Evolutionary conservation across 768 basidiomycete genomes (phyloP).

Genomic region (Suillus sp.): DNA sequence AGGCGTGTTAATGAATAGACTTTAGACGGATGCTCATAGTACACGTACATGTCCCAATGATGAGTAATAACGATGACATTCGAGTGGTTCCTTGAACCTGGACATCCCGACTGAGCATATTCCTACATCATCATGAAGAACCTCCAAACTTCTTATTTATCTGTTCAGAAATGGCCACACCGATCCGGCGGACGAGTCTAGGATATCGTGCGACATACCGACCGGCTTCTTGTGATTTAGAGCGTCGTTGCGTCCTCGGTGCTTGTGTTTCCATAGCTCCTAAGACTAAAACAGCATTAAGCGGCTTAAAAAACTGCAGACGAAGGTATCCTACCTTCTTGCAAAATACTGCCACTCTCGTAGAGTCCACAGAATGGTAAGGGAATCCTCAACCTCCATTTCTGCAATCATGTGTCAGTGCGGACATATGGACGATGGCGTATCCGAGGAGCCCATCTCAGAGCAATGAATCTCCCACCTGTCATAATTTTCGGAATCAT

Average conservation of each 20-base stretch:
- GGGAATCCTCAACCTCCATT: constrained; percentile 25
- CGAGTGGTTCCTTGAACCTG: not conserved
- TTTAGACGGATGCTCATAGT: not conserved
- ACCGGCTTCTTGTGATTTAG: constrained; percentile 8
- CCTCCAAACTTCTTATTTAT: constrained; percentile 40
- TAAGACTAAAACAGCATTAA: not conserved
- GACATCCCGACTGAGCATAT: not conserved
- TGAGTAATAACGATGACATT: constrained; percentile 6
- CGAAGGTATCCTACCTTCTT: not conserved
- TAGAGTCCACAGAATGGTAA: constrained; percentile 18
- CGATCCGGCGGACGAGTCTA: constrained; percentile 48
- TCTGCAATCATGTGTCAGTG: constrained; percentile 19
- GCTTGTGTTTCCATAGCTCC: constrained; percentile 7
- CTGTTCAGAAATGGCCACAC: constrained; percentile 47
- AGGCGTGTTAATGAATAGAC: not conserved
- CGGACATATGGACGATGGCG: constrained; percentile 7
- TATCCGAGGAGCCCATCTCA: constrained; percentile 26
- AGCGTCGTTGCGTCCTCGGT: constrained; percentile 1
- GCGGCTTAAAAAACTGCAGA: not conserved
- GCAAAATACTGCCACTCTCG: not conserved
- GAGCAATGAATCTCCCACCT: constrained; percentile 33
- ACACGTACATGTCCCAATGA: not conserved
- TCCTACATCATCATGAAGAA: constrained; percentile 14
- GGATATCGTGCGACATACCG: constrained; percentile 13
- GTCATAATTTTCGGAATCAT: constrained; percentile 30